Percentiles rank a stretch among this genome's conserved stretches.
Conservation (phyloP, 2,329 filamentous ascomycete species). For the Stachybotrys chartarum region DNA sequence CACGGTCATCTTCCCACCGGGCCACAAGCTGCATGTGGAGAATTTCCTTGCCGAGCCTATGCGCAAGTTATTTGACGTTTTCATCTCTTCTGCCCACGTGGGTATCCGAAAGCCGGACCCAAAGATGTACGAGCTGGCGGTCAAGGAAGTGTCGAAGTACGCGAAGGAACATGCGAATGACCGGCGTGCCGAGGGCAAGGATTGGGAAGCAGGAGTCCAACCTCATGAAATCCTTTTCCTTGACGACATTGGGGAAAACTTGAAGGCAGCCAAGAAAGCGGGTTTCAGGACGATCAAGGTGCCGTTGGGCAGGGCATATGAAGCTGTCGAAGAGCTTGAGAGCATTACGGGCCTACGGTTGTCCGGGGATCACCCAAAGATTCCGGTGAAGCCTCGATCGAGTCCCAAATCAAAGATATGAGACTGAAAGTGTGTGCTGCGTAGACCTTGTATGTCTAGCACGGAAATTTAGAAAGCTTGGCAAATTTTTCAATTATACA, state of each 20-base stretch:
- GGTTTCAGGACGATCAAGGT: slow-evolving; percentile 87
- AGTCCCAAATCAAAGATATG: slow-evolving; percentile 34
- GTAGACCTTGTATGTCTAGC: neutral
- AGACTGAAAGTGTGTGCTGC: neutral
- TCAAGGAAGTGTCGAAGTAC: slow-evolving; percentile 58
- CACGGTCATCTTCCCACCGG: slow-evolving; percentile 76
- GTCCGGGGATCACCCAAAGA: slow-evolving; percentile 45
- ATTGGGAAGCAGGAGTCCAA: slow-evolving; percentile 44
- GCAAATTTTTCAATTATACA: too few relatives aligned
- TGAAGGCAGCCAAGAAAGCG: slow-evolving; percentile 67
- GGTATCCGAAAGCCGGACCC: slow-evolving; percentile 84
- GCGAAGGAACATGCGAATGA: slow-evolving; percentile 43
- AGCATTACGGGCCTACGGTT: slow-evolving; percentile 61
- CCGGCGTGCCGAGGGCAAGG: slow-evolving; percentile 27
- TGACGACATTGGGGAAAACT: slow-evolving; percentile 90
- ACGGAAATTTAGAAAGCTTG: neutral
- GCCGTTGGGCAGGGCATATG: slow-evolving; percentile 64
- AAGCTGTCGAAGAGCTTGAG: slow-evolving; percentile 80
- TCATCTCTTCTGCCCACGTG: slow-evolving; percentile 78
- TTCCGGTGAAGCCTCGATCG: slow-evolving; percentile 33
- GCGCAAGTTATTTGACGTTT: slow-evolving; percentile 71
- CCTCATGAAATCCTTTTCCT: slow-evolving; percentile 73
- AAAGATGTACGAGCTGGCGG: slow-evolving; percentile 68
- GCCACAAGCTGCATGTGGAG: slow-evolving; percentile 55
- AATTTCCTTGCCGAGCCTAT: slow-evolving; percentile 50